Evolutionary conservation across 768 basidiomycete species (phyloP), one percentile per base, ranked within the genome.

Genomic region (Russula earlei): DNA sequence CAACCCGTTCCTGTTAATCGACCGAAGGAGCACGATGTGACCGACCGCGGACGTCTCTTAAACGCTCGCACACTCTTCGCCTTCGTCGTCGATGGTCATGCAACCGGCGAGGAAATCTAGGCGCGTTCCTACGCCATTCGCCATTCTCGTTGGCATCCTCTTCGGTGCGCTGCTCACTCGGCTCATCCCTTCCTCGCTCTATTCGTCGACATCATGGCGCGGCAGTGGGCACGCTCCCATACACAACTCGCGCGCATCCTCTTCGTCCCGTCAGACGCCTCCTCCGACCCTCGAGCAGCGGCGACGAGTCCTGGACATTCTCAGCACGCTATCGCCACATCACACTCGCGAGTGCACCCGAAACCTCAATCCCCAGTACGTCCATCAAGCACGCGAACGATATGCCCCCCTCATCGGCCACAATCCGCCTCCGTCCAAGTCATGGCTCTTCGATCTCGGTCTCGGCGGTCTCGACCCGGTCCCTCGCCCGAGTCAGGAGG

Each of bases 341-440:
- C 86, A 98, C 68, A 98, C 96, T 19, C 85, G 84, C 55, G 86
- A 94, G 71, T 98, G 94, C 72, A 91, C 89, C 8, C 81, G 89
- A 49, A 76, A 79, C 63, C 76, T 90, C 5, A 95, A 97, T 68
- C 81, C 85, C 7, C 75, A 90, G 33, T 99, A 98, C 69, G 75
- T 75, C 54, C 79, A 87, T 43, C 96, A 99, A 68, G 90, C 84
- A 2, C 72, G 76, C 29, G 89, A 93, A 54, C 85, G 95, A 6
- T 99, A 99, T 68, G 74, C 80, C 1, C 72, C 89, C 0, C 80
- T 99, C 42, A 75, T 93, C 33, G 96, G 92, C 3, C 85, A 91
- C 72, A 77, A 78, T 49, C 73, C 82, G 0, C 78, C 81, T 0
- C 70, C 80, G 0, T 68, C 75, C 27, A 69, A 72, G 29, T 81